Base-by-base conservation (phyloP, 1,139 yeast genomes). In the Yamadazyma kanchanaburiensis region DNA sequence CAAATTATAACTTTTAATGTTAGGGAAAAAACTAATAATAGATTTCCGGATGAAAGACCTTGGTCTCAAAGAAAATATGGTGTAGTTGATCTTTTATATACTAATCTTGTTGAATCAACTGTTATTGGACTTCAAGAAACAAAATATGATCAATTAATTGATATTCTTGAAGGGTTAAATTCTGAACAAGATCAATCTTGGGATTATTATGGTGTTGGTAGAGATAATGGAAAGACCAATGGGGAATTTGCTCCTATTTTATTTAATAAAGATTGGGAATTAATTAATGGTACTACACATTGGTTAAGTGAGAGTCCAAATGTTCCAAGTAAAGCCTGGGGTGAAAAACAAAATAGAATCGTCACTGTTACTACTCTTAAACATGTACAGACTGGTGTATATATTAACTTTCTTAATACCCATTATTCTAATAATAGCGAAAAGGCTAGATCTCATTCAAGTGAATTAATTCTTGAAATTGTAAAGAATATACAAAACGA, bases 221-320 rank as follows among this genome's bases (percentile, higher is more conserved):
- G 76, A 48, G 70, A 66, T 31, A 74, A 70, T 45, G 77, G 77
- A 5, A 37, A 42, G 5, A 48, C 47, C 12, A 41, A 45, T 3
- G 75, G 77, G 9, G 77, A 71, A 38, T 68, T 55, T 35, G 60
- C 72, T 25, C 74, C 77, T 1, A 53, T 71, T 10, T 47, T 64
- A 17, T 68, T 58, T 41, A 53, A 62, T 28, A 45, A 45, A 1
- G 52, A 47, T 12, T 55, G 70, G 54, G 39, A 47, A 17, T 38
- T 69, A 15, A 29, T 60, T 12, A 53, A 59, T 23, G 55, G 57
- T 33, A 58, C 64, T 12, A 64, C 66, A 10, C 55, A 56, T 35
- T 70, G 77, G 75, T 50, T 70, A 25, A 60, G 71, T 31, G 46
- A 53, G 7, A 60, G 71, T 3, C 74, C 75, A 2, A 58, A 52